A percentile compares a stretch with the other conserved stretches of the same genome.
phyloP scores from a whole-genome alignment of 2,329 filamentous ascomycete species.

The Aspergillus sp. region DNA sequence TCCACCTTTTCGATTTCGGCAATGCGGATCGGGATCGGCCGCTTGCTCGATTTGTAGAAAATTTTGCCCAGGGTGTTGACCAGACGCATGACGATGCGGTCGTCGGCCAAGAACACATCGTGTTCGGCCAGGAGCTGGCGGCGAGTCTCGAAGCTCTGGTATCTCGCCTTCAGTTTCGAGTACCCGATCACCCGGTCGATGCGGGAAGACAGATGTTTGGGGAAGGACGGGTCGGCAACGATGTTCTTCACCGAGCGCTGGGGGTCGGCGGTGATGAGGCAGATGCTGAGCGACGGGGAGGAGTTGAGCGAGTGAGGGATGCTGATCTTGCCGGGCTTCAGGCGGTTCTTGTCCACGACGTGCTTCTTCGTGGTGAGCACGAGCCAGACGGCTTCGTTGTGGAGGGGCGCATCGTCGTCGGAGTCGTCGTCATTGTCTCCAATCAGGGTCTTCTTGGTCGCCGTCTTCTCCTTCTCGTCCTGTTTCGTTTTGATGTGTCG shows the following conservation, averaged over 20 bases:
- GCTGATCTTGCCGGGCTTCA: slow-evolving; percentile 81
- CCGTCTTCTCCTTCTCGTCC: slow-evolving; percentile 47
- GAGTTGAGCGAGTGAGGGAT: slow-evolving; percentile 75
- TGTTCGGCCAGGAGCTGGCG: slow-evolving; percentile 81
- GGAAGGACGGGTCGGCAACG: slow-evolving; percentile 71
- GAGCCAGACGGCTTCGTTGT: slow-evolving; percentile 59
- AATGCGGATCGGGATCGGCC: slow-evolving; percentile 80
- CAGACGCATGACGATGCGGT: slow-evolving; percentile 72
- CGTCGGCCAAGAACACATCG: slow-evolving; percentile 91
- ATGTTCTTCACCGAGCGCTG: slow-evolving; percentile 91
- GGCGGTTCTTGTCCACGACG: slow-evolving; percentile 68
- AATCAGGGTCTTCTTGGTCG: slow-evolving; percentile 56
- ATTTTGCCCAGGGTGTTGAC: slow-evolving; percentile 82
- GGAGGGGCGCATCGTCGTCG: slow-evolving; percentile 44
- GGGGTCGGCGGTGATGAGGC: slow-evolving; percentile 78
- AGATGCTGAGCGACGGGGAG: slow-evolving; percentile 67
- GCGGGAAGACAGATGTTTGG: slow-evolving; percentile 62
- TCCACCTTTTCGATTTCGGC: slow-evolving; percentile 62
- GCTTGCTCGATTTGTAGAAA: slow-evolving; percentile 86
- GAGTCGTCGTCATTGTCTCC: slow-evolving; percentile 45
- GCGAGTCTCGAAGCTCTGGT: slow-evolving; percentile 82
- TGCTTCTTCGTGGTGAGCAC: slow-evolving; percentile 65
- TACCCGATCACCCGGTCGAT: slow-evolving; percentile 78
- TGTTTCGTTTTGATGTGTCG: slow-evolving; percentile 55
- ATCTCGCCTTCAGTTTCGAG: slow-evolving; percentile 83